Base-by-base conservation (phyloP, 2,329 filamentous ascomycete species). In the Ilyonectria robusta region DNA sequence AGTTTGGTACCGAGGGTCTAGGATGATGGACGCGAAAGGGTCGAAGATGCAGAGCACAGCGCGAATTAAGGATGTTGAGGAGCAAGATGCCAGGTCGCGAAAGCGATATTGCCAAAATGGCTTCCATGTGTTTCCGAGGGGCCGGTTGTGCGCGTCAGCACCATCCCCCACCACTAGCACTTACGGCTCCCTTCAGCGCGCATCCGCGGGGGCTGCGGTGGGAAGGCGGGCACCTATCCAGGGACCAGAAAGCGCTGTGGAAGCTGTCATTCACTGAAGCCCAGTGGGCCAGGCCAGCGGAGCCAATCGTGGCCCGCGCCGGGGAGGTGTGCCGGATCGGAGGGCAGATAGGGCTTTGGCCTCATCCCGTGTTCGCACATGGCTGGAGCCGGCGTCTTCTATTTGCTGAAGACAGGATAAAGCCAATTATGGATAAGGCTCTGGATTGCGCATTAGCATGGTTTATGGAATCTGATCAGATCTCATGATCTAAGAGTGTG, bases 301-400 rank as follows among this genome's bases (percentile, higher is more conserved):
- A 68, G 53, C 78, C 78, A 80, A 80, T 80, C 31, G 69, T 63
- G 59, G 51, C 64, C 55, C 73, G 53, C 59, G 37, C 51, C 62
- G 59, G 48, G 35, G 62, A 67, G 72, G 72, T 78, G 78, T 79
- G 78, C 72, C 71, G 63, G 53, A 70, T 53, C 70, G 46, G 63
- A 72, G 70, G 69, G 71, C 59, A 59, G 53, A 60, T 51, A 72
- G 66, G 65, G 70, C 70, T 70, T 53, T 37, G 29, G n/a, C 31
- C 19, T n/a, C 50, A 15, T 53, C n/a, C 61, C 53, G 33, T 42
- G 48, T 69, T 53, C 46, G 64, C 73, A 75, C 73, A 75, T 75
- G 73, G 70, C 51, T 59, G 15, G 4, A 35, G 44, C 54, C 40
- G 44, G 40, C 65, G 44, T 44, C 47, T 75, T 65, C 67, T 62